phyloP scores from a whole-genome alignment of 176 grass and related monocot species.

The Zea mays region DNA sequence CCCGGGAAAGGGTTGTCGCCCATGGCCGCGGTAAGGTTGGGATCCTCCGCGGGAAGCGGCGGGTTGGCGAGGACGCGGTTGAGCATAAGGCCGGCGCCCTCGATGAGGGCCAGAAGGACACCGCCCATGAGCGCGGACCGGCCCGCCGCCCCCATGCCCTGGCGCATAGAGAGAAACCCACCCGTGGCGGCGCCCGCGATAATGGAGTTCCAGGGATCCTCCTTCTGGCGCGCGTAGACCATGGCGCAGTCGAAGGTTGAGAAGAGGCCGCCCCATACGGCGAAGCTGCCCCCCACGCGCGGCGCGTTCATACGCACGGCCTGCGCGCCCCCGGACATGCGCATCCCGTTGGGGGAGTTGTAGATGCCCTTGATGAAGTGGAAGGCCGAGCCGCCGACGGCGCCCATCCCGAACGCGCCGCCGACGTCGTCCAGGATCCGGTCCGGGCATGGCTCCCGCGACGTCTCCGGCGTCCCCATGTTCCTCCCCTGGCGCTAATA shows the following conservation, averaged over 20 bases:
- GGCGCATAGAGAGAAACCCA: conserved; percentile 84
- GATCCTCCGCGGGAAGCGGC: conserved; percentile 51
- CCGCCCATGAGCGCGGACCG: conserved; percentile 73
- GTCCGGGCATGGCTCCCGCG: conserved; percentile 93
- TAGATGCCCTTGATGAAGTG: conserved; percentile 88
- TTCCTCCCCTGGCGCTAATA: background rate
- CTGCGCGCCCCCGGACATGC: conserved; percentile 67
- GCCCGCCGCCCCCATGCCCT: conserved; percentile 59
- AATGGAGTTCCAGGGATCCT: conserved; percentile 99
- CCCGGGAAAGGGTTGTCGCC: conserved; percentile 22
- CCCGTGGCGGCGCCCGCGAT: conserved; percentile 88
- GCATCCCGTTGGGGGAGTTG: conserved; percentile 95
- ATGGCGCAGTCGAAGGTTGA: conserved; percentile 98
- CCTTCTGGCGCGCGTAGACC: conserved; percentile 94
- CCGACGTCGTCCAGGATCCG: conserved; percentile 97
- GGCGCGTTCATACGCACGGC: conserved; percentile 91
- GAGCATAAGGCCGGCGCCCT: conserved; percentile 92
- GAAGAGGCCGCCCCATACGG: conserved; percentile 99
- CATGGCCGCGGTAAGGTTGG: conserved; percentile 37
- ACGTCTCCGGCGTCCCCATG: conserved; percentile 95
- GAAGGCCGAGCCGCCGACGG: conserved; percentile 83
- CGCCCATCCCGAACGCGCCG: conserved; percentile 92
- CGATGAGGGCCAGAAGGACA: conserved; percentile 86
- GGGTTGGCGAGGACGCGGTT: conserved; percentile 74
- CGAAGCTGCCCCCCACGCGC: conserved; percentile 89